phyloP scores from a whole-genome alignment of 257 asterid species.

The Osmanthus fragrans region DNA sequence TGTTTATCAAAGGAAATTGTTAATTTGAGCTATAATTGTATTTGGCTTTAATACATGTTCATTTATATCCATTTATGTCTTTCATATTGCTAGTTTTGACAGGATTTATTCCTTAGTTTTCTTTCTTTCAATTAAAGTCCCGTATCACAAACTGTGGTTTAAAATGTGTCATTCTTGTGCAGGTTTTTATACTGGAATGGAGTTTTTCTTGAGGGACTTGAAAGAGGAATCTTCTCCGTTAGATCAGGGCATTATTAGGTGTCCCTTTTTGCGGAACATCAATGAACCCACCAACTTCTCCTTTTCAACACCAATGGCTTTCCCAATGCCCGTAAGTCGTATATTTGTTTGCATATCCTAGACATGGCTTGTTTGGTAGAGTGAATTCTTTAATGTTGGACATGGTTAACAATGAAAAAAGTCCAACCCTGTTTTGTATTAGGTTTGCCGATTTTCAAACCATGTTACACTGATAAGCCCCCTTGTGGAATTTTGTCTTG shows the following conservation, averaged over 20 bases:
- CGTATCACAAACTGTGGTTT: not conserved
- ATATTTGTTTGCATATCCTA: not conserved
- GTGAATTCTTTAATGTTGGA: not conserved
- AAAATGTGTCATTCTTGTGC: constrained; percentile 26
- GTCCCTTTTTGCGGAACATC: constrained; percentile 94
- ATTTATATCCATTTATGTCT: not conserved
- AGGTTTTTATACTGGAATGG: constrained; percentile 62
- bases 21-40: not conserved
- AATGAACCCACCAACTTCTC: constrained; percentile 86
- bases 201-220: constrained; percentile 54
- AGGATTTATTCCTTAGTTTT: not conserved
- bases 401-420: not conserved
- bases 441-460: not conserved
- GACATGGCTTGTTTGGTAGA: not conserved
- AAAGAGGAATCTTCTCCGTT: constrained; percentile 53
- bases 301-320: constrained; percentile 59
- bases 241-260: constrained; percentile 62
- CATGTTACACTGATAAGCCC: constrained; percentile 8
- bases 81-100: not conserved
- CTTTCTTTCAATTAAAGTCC: not conserved
- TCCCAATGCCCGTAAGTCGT: constrained; percentile 65
- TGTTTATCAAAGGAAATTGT: not conserved
- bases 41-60: not conserved
- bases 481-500: constrained; percentile 12
- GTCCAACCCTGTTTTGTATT: not conserved